Percentiles rank a stretch among this genome's conserved stretches.
These are phyloP conservation scores for Candida pseudoviswanathii DNA, from an alignment of 1,139 yeast species.

Conservation along the genomic window DNA sequence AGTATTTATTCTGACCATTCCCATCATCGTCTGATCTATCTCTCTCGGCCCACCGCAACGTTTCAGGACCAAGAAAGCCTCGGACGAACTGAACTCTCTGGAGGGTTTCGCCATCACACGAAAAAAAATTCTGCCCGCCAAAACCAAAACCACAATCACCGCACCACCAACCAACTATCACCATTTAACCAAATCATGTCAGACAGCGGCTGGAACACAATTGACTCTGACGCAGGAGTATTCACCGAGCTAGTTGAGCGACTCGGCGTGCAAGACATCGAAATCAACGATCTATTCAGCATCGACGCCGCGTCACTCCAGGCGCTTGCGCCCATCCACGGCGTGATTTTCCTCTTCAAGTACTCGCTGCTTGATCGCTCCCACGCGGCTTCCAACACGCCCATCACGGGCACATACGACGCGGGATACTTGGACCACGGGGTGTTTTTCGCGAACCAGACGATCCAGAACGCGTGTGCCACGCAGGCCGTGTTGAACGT, in stretches of 20 bases:
- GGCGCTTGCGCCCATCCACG: conserved; percentile 50
- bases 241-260: conserved; percentile 66
- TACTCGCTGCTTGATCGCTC: conserved; percentile 47
- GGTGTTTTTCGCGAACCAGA: conserved; percentile 66
- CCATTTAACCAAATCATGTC: conserved; percentile 9
- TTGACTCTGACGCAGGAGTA: conserved; percentile 76
- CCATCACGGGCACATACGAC: conserved; percentile 51
- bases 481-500: conserved; percentile 73
- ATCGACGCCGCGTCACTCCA: conserved; percentile 52
- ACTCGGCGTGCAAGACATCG: conserved; percentile 57
- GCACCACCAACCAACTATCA: background rate
- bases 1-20: background rate
- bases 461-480: conserved; percentile 75
- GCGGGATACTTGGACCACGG: conserved; percentile 34
- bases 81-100: background rate
- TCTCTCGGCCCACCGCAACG: too few species aligned
- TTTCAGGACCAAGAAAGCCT: too few species aligned
- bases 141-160: background rate
- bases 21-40: too few species aligned
- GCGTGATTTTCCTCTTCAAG: conserved; percentile 66
- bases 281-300: conserved; percentile 61
- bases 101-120: background rate
- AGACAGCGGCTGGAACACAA: conserved; percentile 61
- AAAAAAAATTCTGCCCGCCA: background rate
- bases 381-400: conserved; percentile 30